Percentiles rank a stretch among this genome's conserved stretches.
Evolutionary conservation across 163 green algal species (phyloP).

Genomic region (Scenedesmus sp.): DNA sequence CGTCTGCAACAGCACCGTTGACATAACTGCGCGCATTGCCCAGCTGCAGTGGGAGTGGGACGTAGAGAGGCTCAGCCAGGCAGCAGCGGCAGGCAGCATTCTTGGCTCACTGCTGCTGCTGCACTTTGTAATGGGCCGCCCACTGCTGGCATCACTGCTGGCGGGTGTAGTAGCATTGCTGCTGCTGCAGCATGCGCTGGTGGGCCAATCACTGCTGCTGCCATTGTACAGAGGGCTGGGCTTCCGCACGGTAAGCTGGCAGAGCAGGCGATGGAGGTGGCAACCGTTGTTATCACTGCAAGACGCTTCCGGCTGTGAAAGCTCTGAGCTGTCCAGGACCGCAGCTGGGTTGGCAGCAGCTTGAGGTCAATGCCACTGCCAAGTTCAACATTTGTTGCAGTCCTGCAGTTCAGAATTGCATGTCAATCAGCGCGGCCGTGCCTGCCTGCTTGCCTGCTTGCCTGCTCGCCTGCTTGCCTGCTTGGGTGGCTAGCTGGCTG

Average conservation of each 20-base stretch:
- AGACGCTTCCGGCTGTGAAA: no score
- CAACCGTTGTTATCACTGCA: no score
- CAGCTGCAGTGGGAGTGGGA: slow-evolving; percentile 35
- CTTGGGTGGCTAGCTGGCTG: no score
- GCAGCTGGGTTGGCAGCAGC: no score
- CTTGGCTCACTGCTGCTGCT: background rate
- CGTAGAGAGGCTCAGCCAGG: slow-evolving; percentile 5
- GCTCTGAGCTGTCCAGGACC: background rate
- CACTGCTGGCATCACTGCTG: background rate
- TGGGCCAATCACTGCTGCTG: background rate
- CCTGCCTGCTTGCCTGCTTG: no score
- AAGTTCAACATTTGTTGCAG: no score
- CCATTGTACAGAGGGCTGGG: background rate
- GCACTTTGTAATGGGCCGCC: background rate
- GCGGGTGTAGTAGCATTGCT: background rate
- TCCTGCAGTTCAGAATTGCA: no score
- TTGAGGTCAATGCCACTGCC: no score
- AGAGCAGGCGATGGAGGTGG: background rate
- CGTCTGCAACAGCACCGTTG: background rate
- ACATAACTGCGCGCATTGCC: background rate
- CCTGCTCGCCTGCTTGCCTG: no score
- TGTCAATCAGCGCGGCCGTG: no score
- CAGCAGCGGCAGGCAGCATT: background rate
- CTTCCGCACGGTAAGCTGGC: slow-evolving; percentile 21
- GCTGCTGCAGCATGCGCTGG: slow-evolving; percentile 13